Percentiles rank a stretch among this genome's conserved stretches.
Conservation (phyloP, 257 asterid genomes). For the Forsythia suspensa region DNA sequence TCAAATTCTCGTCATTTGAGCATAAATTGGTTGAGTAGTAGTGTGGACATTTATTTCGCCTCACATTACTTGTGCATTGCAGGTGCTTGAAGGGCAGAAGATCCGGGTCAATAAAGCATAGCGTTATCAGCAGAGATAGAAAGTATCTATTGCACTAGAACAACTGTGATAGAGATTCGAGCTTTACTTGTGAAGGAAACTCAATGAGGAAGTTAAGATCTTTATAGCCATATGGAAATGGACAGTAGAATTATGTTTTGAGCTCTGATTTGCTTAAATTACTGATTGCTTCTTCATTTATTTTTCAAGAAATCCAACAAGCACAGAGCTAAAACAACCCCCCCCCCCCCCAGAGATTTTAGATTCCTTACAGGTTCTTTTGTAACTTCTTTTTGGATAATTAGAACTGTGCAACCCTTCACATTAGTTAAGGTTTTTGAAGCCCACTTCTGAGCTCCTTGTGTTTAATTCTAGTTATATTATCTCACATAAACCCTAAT, state of each 20-base stretch:
- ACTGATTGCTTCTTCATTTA: neutral
- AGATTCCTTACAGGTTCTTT: too few species aligned
- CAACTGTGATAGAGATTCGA: neutral
- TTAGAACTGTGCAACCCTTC: too few species aligned
- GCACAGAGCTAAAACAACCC: neutral
- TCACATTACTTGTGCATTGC: constrained; percentile 24
- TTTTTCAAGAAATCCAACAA: neutral
- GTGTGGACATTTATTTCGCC: neutral
- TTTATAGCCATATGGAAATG: neutral
- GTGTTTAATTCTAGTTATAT: too few species aligned
- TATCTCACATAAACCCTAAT: too few species aligned
- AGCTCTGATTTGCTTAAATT: neutral
- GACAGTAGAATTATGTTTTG: neutral
- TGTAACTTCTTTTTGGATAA: too few species aligned
- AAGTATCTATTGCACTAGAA: neutral
- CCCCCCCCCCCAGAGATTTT: neutral
- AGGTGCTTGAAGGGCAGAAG: constrained; percentile 90
- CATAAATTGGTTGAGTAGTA: neutral
- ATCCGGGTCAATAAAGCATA: constrained; percentile 87
- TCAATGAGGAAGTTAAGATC: neutral
- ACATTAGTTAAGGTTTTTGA: too few species aligned
- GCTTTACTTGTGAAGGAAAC: neutral
- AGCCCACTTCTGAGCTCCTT: too few species aligned
- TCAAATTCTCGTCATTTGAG: too few species aligned
- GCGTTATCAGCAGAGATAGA: constrained; percentile 1